Evolutionary conservation across 2,329 filamentous ascomycete species (phyloP).

Genomic region (Sarocladiaceae sp.): DNA sequence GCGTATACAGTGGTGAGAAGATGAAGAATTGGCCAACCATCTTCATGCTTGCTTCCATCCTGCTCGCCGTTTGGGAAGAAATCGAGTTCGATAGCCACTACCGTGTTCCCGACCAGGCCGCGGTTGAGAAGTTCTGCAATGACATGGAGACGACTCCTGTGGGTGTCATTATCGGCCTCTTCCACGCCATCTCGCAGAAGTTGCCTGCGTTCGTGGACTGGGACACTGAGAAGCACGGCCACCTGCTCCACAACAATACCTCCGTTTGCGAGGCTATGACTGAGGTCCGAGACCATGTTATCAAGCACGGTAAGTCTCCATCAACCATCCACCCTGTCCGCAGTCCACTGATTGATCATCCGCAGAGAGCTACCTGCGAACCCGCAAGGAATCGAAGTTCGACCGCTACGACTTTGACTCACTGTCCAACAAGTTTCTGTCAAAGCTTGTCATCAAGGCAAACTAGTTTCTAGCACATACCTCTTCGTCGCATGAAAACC

Average conservation of each 20-base stretch:
- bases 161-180: constrained; percentile 91
- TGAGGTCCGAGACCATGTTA: constrained; percentile 86
- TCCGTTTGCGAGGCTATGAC: constrained; percentile 95
- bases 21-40: constrained; percentile 99
- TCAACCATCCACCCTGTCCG: not conserved
- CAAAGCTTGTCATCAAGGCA: constrained; percentile 90
- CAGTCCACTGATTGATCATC: constrained; percentile 16
- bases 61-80: constrained; percentile 94
- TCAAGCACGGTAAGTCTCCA: constrained; percentile 74
- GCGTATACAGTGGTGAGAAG: constrained; percentile 93
- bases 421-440: constrained; percentile 94
- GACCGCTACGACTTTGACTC: constrained; percentile 91
- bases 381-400: constrained; percentile 73
- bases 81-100: constrained; percentile 99
- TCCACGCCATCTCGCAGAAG: constrained; percentile 97
- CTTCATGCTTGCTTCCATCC: constrained; percentile 91
- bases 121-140: constrained; percentile 88
- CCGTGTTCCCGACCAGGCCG: constrained; percentile 74
- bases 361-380: constrained; percentile 78
- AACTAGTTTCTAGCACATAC: constrained; percentile 58
- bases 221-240: constrained; percentile 87
- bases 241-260: constrained; percentile 81
- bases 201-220: constrained; percentile 87
- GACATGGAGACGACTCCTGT: constrained; percentile 97
- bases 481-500: constrained; percentile 11